A percentile compares a stretch with the other conserved stretches of the same genome.
Conservation (phyloP, 1,139 yeast genomes). For the Pichia sp. region DNA sequence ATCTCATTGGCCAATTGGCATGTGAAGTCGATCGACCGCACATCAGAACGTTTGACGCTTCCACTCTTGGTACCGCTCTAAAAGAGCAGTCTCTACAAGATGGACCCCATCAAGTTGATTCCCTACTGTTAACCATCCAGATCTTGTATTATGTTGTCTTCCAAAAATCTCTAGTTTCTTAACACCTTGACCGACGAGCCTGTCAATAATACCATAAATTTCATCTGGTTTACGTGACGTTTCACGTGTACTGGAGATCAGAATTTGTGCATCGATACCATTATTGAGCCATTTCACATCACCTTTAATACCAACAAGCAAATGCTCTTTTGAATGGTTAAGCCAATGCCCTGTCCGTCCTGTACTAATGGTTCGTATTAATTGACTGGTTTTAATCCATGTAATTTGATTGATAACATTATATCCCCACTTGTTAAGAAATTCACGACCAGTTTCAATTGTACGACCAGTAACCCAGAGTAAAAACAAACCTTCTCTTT, state of each 20-base stretch:
- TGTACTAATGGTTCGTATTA: conserved; percentile 82
- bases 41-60: too few species aligned
- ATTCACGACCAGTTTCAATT: conserved; percentile 76
- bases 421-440: conserved; percentile 79
- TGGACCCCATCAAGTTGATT: conserved; percentile 57
- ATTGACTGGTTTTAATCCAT: conserved; percentile 87
- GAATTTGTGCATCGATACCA: conserved; percentile 63
- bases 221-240: conserved; percentile 92
- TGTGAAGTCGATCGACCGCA: neutral
- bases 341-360: conserved; percentile 98
- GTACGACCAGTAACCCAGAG: conserved; percentile 96
- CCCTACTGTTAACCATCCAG: conserved; percentile 89
- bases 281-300: conserved; percentile 65
- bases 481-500: conserved; percentile 74
- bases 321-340: conserved; percentile 89
- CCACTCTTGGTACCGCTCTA: neutral
- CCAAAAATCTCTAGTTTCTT: conserved; percentile 87
- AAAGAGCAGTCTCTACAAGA: conserved; percentile 2
- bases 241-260: conserved; percentile 80
- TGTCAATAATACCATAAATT: conserved; percentile 72
- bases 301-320: conserved; percentile 75
- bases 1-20: neutral
- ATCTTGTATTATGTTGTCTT: conserved; percentile 73
- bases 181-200: conserved; percentile 49
- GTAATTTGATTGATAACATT: conserved; percentile 67